Base-by-base conservation (phyloP, 768 basidiomycete genomes). In the Filobasidium wieringae region DNA sequence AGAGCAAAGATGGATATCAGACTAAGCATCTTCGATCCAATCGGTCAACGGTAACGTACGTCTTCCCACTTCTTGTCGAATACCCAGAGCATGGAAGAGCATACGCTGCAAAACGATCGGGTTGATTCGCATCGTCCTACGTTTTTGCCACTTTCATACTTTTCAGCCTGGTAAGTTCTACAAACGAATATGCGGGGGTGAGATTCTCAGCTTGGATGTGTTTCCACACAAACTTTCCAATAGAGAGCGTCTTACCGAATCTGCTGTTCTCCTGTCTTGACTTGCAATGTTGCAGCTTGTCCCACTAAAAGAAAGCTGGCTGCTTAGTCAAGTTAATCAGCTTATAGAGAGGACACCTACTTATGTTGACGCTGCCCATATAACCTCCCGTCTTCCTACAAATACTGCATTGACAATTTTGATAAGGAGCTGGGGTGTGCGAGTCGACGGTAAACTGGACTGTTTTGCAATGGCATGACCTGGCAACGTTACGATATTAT, bases 301-400 rank as follows among this genome's bases (percentile, higher is more conserved):
- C 72, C 72, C 72, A 73, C 71, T 45, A 27, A 7, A 4, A n/a
- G n/a, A n/a, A n/a, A n/a, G n/a, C n/a, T n/a, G n/a, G n/a, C n/a
- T n/a, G n/a, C n/a, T n/a, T n/a, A n/a, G n/a, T n/a, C n/a, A n/a
- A n/a, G n/a, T n/a, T n/a, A n/a, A n/a, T n/a, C n/a, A n/a, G n/a
- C n/a, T n/a, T n/a, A n/a, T n/a, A n/a, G n/a, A n/a, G n/a, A n/a
- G n/a, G n/a, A 19, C 14, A 26, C 43, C 29, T 22, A 47, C 43
- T 34, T 32, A 49, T 24, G 7, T 33, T 22, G 30, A 67, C 59
- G 34, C 65, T 68, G n/a, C 72, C 72, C 72, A 73, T 73, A 52
- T 72, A 73, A 19, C 72, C 72, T 5, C 70, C 72, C 5, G 65
- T 66, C 52, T 73, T 73, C 1, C 72, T 64, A 47, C 72, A 73